Evolutionary conservation across 2,329 filamentous ascomycete genomes (phyloP), one percentile per base, ranked within the genome.

Genomic region (Pseudopyrenochaeta lycopersici): DNA sequence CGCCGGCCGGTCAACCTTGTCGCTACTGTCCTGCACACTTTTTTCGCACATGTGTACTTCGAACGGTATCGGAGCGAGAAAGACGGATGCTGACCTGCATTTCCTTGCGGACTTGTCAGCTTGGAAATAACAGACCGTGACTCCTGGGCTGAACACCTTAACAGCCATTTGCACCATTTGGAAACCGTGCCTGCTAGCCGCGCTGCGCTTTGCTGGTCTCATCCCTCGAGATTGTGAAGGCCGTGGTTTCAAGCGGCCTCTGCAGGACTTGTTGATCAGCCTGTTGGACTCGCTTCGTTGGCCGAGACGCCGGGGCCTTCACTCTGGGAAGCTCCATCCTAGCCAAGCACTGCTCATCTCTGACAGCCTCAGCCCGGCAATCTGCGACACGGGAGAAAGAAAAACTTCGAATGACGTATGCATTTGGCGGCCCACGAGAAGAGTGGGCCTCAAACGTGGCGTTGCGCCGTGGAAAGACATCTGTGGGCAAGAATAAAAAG

Each of bases 401-500:
- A 56, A 56, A 50, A 32, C 66, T 62, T 58, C 62, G 65, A 50
- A 75, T 75, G 72, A 75, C 72, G 72, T 74, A 71, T 60, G 38
- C 60, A 29, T 46, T 58, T 57, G 57, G 52, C 57, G 45, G 61
- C 60, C 71, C 70, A 73, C 70, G 70, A 74, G 68, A 72, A 56
- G 60, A 60, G 71, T 75, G 72, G 72, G 65, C 66, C 70, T 46
- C 54, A 47, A 72, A 71, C 68, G 69, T 75, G 72, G 70, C 72
- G 71, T 59, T 55, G 56, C 63, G 67, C 67, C 59, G 63, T 60
- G 52, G 58, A 64, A 62, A 60, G 45, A 45, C n/a, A n/a, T n/a
- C 53, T 57, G 56, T 60, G 60, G 48, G 57, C 60, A 64, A 58
- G 55, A 42, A 27, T 43, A 64, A 62, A 35, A 55, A 52, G 43